Evolutionary conservation across 352 stramenopile species (phyloP), one percentile per base, ranked within the genome.

Genomic region (Pythium oligandrum): DNA sequence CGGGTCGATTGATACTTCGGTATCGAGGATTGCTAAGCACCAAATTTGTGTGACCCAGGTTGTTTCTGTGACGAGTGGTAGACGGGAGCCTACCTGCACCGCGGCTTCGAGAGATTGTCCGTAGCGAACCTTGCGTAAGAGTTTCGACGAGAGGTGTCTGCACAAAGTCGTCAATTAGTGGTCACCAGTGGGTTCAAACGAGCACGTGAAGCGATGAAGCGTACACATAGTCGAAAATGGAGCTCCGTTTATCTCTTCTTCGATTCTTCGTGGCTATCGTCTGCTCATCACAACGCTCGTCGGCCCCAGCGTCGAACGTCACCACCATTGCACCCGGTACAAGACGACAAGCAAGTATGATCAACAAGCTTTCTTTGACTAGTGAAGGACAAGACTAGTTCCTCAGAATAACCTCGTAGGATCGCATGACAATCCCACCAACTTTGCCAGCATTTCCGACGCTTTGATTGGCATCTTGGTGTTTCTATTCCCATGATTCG

Each of bases 151-250:
- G 30, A 80, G 54, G 31, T 83, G 57, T 2, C 78, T 88, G 11
- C 32, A 8, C 10, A 63, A 6, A n/a, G 8, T 33, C 45, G 5
- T 33, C 31, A 36, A 30, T 26, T 26, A 26, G 17, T 26, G 17
- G 17, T 26, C 40, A 34, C 12, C 12, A 36, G 1, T 39, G 8
- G 36, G 7, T 17, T 6, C 44, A 46, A 31, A 7, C 51, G 6
- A 32, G n/a, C n/a, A 37, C 4, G 37, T 36, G 10, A 11, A 31
- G 36, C 7, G 9, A 9, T n/a, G n/a, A n/a, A 7, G 52, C 76
- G 54, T 66, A 85, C 78, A 88, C 75, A 33, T 88, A 88, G 52
- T 83, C 78, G 26, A 86, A 71, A 53, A 88, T 88, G 33, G 66
- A 75, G 59, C 56, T 71, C 33, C 55, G 73, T 33, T 60, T 45